Evolutionary conservation across 768 basidiomycete species (phyloP).

Genomic region (Suillus variegatus): DNA sequence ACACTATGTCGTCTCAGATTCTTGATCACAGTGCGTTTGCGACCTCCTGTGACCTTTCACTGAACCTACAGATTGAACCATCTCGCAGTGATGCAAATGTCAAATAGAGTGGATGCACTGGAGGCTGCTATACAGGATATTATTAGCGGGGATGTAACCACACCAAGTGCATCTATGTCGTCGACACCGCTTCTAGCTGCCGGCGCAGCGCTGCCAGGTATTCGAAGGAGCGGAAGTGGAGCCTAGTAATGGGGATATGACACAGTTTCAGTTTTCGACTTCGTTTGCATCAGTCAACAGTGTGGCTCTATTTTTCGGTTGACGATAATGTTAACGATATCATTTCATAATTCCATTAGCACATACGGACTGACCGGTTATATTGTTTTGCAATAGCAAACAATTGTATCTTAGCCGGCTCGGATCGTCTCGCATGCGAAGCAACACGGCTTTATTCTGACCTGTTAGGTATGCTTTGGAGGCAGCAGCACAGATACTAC

Average conservation of each 20-base stretch:
- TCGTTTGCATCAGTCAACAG: not conserved
- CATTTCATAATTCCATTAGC: not conserved
- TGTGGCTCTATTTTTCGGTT: not conserved
- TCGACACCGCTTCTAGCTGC: constrained; percentile 44
- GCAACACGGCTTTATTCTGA: not conserved
- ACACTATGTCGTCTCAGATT: constrained; percentile 91
- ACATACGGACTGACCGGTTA: not conserved
- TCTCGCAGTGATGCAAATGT: constrained; percentile 86
- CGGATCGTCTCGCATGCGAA: not conserved
- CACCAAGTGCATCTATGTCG: constrained; percentile 59
- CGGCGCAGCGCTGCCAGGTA: constrained; percentile 33
- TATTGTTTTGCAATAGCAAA: not conserved
- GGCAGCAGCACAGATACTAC: not conserved
- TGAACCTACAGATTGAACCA: constrained; percentile 10
- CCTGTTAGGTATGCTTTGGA: not conserved
- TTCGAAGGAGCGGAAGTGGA: constrained; percentile 46
- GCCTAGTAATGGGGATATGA: constrained; percentile 8
- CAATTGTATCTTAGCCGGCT: not conserved
- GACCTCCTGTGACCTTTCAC: constrained; percentile 9
- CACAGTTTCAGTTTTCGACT: not conserved
- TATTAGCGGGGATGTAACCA: constrained; percentile 68
- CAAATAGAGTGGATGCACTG: constrained; percentile 83
- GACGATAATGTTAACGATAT: not conserved
- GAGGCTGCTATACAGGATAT: constrained; percentile 92
- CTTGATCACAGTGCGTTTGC: constrained; percentile 71